Percentiles rank a stretch among this genome's conserved stretches.
phyloP scores from a whole-genome alignment of 805 yeast genomes.

The Starmerella geochares region DNA sequence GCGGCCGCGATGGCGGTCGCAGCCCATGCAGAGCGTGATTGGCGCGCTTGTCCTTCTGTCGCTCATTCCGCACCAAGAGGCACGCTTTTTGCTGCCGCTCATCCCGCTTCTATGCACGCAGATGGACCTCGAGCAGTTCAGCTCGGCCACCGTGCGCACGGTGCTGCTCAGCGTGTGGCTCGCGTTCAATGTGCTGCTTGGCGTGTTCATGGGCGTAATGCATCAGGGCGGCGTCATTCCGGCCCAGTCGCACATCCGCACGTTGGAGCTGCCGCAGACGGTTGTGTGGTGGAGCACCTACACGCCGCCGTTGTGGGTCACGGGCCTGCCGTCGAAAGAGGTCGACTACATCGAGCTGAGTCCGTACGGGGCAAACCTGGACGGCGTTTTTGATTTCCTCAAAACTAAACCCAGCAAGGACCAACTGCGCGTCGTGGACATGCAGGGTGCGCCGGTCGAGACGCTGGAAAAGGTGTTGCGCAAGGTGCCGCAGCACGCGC shows the following conservation, averaged over 20 bases:
- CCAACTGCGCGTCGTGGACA: constrained; percentile 33
- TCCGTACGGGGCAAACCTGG: constrained; percentile 5
- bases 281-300: constrained; percentile 90
- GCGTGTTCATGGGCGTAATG: constrained; percentile 59
- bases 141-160: constrained; percentile 19
- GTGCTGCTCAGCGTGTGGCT: constrained; percentile 41
- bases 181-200: constrained; percentile 50
- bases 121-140: constrained; percentile 30
- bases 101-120: constrained; percentile 60
- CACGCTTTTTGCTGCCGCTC: constrained; percentile 73
- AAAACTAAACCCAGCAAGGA: neutral
- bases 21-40: constrained; percentile 49
- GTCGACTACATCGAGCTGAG: constrained; percentile 25
- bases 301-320: constrained; percentile 84
- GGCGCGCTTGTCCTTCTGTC: constrained; percentile 61
- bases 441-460: constrained; percentile 39
- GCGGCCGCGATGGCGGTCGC: constrained; percentile 37
- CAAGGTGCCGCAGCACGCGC: neutral
- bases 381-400: neutral
- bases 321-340: constrained; percentile 32
- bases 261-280: constrained; percentile 28
- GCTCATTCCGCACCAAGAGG: constrained; percentile 79
- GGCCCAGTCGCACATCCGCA: constrained; percentile 36
- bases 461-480: constrained; percentile 27
- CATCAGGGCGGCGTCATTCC: constrained; percentile 90